Evolutionary conservation across 176 grass and related monocot species (phyloP).

Genomic region (Rhipidocladum racemiflorum): DNA sequence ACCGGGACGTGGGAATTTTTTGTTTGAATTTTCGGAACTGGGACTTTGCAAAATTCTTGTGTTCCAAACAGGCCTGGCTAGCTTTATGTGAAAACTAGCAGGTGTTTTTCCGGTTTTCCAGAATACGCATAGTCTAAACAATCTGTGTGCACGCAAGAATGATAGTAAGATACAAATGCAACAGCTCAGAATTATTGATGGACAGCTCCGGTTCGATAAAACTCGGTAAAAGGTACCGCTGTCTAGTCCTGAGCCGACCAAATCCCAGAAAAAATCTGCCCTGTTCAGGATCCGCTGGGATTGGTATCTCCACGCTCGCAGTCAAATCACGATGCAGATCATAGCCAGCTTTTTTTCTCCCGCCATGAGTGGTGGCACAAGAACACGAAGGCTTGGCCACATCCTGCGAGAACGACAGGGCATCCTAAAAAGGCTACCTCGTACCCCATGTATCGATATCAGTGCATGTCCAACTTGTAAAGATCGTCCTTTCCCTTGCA

Average conservation of each 20-base stretch:
- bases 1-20: neutral
- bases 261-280: constrained; percentile 2
- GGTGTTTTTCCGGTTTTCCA: neutral
- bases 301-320: neutral
- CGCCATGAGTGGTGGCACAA: neutral
- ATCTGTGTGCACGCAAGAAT: neutral
- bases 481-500: too few relatives aligned
- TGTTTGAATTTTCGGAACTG: neutral
- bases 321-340: neutral
- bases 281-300: neutral
- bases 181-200: neutral
- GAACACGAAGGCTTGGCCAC: neutral
- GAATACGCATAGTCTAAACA: neutral
- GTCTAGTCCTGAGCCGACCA: constrained; percentile 8
- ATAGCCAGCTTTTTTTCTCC: neutral
- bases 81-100: neutral
- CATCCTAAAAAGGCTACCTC: neutral
- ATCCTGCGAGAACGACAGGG: neutral
- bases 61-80: neutral
- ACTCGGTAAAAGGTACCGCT: neutral
- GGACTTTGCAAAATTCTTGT: neutral
- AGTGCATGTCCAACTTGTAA: neutral
- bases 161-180: neutral
- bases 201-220: neutral
- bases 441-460: neutral